These are phyloP conservation scores for Penstemon newberryi DNA, from an alignment of 257 asterid species.

Conservation along the genomic window DNA sequence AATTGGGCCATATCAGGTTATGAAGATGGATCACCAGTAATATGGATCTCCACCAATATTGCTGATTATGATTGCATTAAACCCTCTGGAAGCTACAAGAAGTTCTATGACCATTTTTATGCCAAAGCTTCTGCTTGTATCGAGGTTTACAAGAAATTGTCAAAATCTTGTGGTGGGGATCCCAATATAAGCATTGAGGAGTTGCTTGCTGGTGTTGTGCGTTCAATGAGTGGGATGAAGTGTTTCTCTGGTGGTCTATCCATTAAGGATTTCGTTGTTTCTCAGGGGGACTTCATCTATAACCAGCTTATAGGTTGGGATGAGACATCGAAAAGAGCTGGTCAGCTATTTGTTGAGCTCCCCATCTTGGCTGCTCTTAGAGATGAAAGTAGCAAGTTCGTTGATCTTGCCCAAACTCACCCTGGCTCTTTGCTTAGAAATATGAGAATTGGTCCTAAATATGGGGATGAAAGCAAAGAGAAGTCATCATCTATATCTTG, in stretches of 20 bases:
- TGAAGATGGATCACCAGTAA: constrained; percentile 83
- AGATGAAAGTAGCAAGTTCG: constrained; percentile 55
- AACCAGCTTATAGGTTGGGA: constrained; percentile 85
- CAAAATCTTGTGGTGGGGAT: constrained; percentile 66
- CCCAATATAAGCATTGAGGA: constrained; percentile 69
- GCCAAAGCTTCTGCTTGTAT: constrained; percentile 79
- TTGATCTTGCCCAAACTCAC: constrained; percentile 37
- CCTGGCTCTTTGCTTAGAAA: constrained; percentile 42
- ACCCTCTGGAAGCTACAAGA: constrained; percentile 77
- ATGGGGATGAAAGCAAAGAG: constrained; percentile 35
- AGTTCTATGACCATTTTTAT: constrained; percentile 68
- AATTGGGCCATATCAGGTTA: constrained; percentile 95
- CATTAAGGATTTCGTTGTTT: constrained; percentile 71
- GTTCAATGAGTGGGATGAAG: constrained; percentile 76
- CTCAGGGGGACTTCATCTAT: constrained; percentile 84
- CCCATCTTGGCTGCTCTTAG: constrained; percentile 65
- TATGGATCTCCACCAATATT: constrained; percentile 80
- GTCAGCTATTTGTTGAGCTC: constrained; percentile 52
- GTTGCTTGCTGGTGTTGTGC: constrained; percentile 86
- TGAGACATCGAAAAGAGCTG: constrained; percentile 66
- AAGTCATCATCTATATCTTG: constrained; percentile 32
- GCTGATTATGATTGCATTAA: constrained; percentile 90
- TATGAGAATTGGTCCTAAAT: constrained; percentile 45
- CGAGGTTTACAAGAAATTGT: constrained; percentile 76
- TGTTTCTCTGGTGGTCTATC: constrained; percentile 68